phyloP scores from a whole-genome alignment of 371 early-diverging fungal species.

The Apophysomyces sp. region DNA sequence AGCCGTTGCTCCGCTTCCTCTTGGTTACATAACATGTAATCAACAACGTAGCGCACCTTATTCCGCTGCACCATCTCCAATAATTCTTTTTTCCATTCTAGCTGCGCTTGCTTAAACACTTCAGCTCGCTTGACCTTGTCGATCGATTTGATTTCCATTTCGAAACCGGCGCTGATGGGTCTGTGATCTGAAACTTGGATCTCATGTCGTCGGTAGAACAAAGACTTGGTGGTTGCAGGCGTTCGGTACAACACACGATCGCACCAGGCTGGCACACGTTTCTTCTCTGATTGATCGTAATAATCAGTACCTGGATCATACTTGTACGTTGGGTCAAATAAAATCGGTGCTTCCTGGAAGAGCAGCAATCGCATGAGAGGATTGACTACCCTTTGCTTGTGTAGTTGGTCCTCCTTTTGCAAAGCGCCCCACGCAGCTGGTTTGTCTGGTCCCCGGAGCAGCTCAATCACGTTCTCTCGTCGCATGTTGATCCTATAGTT shows the following conservation, averaged over 20 bases:
- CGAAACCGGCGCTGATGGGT: conserved; percentile 73
- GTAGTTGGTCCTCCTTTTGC: conserved; percentile 66
- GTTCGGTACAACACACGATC: conserved; percentile 73
- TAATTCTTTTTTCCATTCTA: not conserved
- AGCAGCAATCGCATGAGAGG: conserved; percentile 57
- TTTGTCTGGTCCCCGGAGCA: conserved; percentile 34
- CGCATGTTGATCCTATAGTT: conserved; percentile 71
- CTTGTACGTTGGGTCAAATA: conserved; percentile 87
- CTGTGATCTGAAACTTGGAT: conserved; percentile 78
- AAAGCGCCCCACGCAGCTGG: conserved; percentile 24
- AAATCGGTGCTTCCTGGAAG: conserved; percentile 65
- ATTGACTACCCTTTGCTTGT: conserved; percentile 48
- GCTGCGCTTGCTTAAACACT: conserved; percentile 15
- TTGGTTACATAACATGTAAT: conserved; percentile 25
- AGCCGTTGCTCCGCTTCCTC: conserved; percentile 19
- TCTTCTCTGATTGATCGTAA: conserved; percentile 82
- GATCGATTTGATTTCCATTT: conserved; percentile 54
- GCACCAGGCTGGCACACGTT: conserved; percentile 83
- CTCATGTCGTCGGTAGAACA: conserved; percentile 56
- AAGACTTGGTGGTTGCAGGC: conserved; percentile 21
- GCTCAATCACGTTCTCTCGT: conserved; percentile 57
- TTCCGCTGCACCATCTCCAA: conserved; percentile 16
- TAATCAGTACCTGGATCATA: conserved; percentile 67
- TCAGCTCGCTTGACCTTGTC: conserved; percentile 35
- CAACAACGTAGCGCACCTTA: conserved; percentile 29